Evolutionary conservation across 2,329 filamentous ascomycete species (phyloP), one percentile per base, ranked within the genome.

Genomic region (Grosmannia serpens): DNA sequence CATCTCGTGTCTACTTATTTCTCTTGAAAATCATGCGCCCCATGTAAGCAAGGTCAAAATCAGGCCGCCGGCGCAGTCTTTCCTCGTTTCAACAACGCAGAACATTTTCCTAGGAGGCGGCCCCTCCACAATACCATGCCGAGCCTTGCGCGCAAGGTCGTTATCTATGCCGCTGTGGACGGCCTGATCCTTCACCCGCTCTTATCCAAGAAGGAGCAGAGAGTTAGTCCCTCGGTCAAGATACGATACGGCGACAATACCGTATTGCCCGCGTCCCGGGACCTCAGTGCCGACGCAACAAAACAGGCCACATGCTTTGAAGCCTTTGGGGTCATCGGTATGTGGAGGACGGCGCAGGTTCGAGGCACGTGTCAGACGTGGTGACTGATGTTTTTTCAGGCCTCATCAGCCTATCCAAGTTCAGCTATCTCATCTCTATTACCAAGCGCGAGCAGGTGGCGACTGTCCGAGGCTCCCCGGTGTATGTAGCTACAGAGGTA

Each of bases 401-500:
- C 26, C 75, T 99, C 1, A 81, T 99, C 51, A 89, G 85, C 41
- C 82, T 97, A 60, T 88, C 91, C 26, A 87, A 85, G 44, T 81
- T 86, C 31, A 88, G 85, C 63, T 97, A 92, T 71, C 81, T 99
- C 8, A 82, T 99, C 59, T 87, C 89, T 13, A 95, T 99, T 66
- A 91, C 87, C 26, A 83, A 85, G 59, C 88, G 92, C 53, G 83
- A 95, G 67, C 89, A 95, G 70, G 91, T 97, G 55, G 94, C 94
- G 3, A 86, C 91, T 63, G 84, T 97, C 55, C 84, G 86, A 63
- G 90, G 89, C 7, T 85, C 82, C 58, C 86, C 91, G 0, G 77
- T 97, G 58, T 99, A 95, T 70, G 85, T 90, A 46, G 83, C 96
- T 60, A 94, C 88, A 50, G 89, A 95, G 65, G 88, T 97, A 35